Base-by-base conservation (phyloP, 768 basidiomycete genomes). In the Serendipita sp. region DNA sequence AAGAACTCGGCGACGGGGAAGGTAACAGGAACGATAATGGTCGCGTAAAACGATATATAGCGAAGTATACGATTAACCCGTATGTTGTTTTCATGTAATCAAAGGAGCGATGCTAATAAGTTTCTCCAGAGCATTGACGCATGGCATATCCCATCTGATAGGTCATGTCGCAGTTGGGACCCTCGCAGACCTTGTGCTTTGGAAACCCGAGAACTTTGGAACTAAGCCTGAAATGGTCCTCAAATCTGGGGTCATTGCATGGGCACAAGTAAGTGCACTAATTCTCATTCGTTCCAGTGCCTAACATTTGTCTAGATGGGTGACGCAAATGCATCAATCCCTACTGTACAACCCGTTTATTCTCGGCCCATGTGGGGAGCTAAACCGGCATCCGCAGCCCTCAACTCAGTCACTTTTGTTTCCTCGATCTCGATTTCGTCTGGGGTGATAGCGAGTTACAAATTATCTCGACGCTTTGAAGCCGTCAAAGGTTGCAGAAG, bases 51-150 rank as follows among this genome's bases (percentile, higher is more conserved):
- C 79, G 94, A 66, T 98, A 97, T 73, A 79, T 97, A 29, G 81
- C 94, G 15, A 99, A 98, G 72, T 98, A 97, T 74, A 98, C 96
- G 13, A 83, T 98, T 72, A 98, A 99, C 71, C 93, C 95, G 91
- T 95, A 68, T 69, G 91, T 79, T 4, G 62, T 40, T 52, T 45
- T 66, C 29, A 29, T 50, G n/a, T n/a, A 2, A 2, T 43, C 37
- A 44, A 44, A 48, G 55, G n/a, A n/a, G 60, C 13, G 48, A 36
- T 50, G 23, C 44, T 50, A 13, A 27, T 65, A 33, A 48, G 6
- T 1, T 6, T 63, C 62, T 40, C 29, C 69, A 94, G 93, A 0
- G 96, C 96, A 0, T 87, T 99, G 66, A 85, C 91, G 0, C 94
- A 98, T 66, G 96, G 96, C 1, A 90, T 98, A 66, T 85, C 85